Evolutionary conservation across 495 filamentous ascomycete genomes (phyloP), one percentile per base, ranked within the genome.

Genomic region (Hyaloscypha hepaticicola): DNA sequence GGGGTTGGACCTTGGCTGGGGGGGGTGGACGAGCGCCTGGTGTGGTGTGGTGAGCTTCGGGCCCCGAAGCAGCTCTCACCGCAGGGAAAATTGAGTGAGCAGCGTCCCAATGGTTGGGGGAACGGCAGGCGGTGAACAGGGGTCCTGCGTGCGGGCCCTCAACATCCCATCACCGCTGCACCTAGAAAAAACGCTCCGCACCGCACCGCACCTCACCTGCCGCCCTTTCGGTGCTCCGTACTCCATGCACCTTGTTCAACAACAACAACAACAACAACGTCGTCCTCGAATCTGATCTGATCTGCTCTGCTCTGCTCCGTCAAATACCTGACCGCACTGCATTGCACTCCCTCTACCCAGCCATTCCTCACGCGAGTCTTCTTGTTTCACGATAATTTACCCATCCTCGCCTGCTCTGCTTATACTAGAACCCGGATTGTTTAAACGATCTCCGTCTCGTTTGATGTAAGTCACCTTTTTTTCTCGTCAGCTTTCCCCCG

Each of bases 381-480:
- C 25, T 12, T 21, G 38, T 19, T 27, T 26, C 0, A 24, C 50
- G 50, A 52, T 8, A 12, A 14, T 41, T 41, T 41, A 14, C 38
- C 19, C 38, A 0, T 16, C 7, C 25, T 21, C 14, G 19, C 19
- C 50, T 53, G 21, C 50, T 53, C 22, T 12, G 24, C 12, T 21
- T 1, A 0, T 53, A 9, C 25, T 53, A 9, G 50, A 53, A 53
- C 5, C 50, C 38, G 38, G 14, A 16, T 45, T 45, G 38, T 45
- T 45, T 16, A 1, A 16, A 16, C 38, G 50, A 7, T 53, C 50
- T 19, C 50, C 50, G 50, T 53, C 25, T 53, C 25, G 22, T 38
- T 50, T 50, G 25, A 51, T 60, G 34, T 60, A 60, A 60, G 34
- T 50, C 25, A n/a, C 21, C 9, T 48, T 27, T 48, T 57, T 58